Percentiles rank a stretch among this genome's conserved stretches.
Conservation (phyloP, 1,284 basidiomycete species). For the Ceratobasidium sp. region DNA sequence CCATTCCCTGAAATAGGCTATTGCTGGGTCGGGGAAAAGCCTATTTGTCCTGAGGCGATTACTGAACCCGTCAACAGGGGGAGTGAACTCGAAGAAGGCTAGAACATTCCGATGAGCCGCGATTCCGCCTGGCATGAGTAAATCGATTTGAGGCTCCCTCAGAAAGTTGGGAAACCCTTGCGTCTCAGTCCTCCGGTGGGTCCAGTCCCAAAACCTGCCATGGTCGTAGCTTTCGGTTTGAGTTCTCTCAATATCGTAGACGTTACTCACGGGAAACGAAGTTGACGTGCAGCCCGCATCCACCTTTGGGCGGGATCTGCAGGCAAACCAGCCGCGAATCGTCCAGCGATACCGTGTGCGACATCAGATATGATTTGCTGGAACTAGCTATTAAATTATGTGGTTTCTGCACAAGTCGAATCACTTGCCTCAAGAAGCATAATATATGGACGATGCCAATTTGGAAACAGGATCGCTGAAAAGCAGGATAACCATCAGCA, state of each 20-base stretch:
- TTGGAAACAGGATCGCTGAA: slow-evolving; percentile 28
- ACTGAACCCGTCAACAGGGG: slow-evolving; percentile 2
- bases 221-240: no score
- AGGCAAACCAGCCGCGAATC: slow-evolving; percentile 5
- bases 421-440: slow-evolving; percentile 41
- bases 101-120: slow-evolving; percentile 21
- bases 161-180: slow-evolving; percentile 41
- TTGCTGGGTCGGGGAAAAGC: background rate
- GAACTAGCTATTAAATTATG: background rate
- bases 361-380: slow-evolving; percentile 43
- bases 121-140: slow-evolving; percentile 5
- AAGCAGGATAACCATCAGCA: background rate
- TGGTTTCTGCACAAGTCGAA: no score
- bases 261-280: slow-evolving; percentile 47
- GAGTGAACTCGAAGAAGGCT: slow-evolving; percentile 22
- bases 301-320: slow-evolving; percentile 22
- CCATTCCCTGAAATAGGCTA: slow-evolving; percentile 37
- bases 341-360: slow-evolving; percentile 32
- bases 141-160: background rate
- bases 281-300: slow-evolving; percentile 40
- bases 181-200: slow-evolving; percentile 8
- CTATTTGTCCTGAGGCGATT: no score
- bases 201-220: slow-evolving; percentile 47
- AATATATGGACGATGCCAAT: slow-evolving; percentile 46
- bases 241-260: no score